Evolutionary conservation across 345 rosid genomes (phyloP), one percentile per base, ranked within the genome.

Genomic region (Geranium rotundifolium): DNA sequence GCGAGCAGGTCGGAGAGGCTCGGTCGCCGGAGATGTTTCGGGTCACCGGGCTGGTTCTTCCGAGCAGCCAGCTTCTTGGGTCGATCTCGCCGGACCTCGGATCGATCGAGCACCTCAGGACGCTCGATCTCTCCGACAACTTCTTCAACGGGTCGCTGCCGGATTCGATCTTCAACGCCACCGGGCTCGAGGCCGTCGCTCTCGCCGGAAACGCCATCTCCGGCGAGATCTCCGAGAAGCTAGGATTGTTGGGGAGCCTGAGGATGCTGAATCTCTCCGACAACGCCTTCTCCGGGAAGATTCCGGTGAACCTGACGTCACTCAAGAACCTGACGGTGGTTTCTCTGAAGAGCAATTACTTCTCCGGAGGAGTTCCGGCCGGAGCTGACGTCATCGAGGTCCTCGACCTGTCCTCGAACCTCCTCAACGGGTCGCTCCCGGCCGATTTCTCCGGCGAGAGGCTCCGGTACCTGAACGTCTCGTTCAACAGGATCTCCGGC

Each of bases 341-440:
- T 72, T 91, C 97, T 59, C 63, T 91, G 54, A 69, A 81, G 60
- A 64, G 80, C 56, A 91, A 91, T 57, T 78, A 79, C 56, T 84
- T 88, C 19, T 84, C 82, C 15, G 91, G 95, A 3, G 65, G 63
- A 54, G 39, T 88, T 16, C 95, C 90, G 2, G 41, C 73, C 29
- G 88, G 87, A 54, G 86, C 88, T 56, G 41, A 57, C 68, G 81
- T 84, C 16, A 80, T 76, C 50, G 69, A 80, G 27, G 79, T 80
- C 18, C 70, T 89, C 19, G 97, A 93, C 77, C 66, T 93, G 70
- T 93, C 99, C 17, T 87, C 95, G 4, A 92, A 92, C 74, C 81
- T 85, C 60, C 77, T 92, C 3, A 83, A 87, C 18, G 80, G 84
- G 46, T 80, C 90, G 8, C 78, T 92, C 10, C 95, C 97, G 17